phyloP scores from a whole-genome alignment of 371 early-diverging fungal genomes.

The Coemansia sp. region DNA sequence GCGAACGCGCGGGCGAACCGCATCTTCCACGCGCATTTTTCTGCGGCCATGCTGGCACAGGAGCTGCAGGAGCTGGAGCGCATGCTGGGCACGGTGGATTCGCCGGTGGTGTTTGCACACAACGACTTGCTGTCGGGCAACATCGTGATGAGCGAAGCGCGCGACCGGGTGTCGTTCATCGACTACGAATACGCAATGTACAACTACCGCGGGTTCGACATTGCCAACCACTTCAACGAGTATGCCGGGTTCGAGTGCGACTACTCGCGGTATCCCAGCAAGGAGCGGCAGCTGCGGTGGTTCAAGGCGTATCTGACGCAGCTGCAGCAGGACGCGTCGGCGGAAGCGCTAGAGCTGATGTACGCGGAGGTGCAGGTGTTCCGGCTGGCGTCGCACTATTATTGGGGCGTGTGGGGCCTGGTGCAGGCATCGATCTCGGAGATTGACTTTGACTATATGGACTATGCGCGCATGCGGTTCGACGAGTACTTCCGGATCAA shows the following conservation, averaged over 20 bases:
- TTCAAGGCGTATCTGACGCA: conserved; percentile 59
- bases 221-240: conserved; percentile 95
- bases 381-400: conserved; percentile 85
- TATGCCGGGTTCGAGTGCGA: conserved; percentile 94
- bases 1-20: conserved; percentile 58
- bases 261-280: conserved; percentile 76
- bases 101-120: conserved; percentile 89
- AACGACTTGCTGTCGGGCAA: conserved; percentile 90
- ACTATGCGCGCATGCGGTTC: conserved; percentile 82
- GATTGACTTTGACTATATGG: conserved; percentile 91
- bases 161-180: conserved; percentile 70
- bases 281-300: conserved; percentile 72
- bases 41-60: conserved; percentile 53
- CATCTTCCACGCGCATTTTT: conserved; percentile 63
- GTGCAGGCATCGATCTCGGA: conserved; percentile 87
- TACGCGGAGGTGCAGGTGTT: conserved; percentile 78
- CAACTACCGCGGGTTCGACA: conserved; percentile 86
- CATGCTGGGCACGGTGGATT: conserved; percentile 59
- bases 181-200: conserved; percentile 94
- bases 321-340: conserved; percentile 25
- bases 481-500: conserved; percentile 61
- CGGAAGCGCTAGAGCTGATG: conserved; percentile 60
- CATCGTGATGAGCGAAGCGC: conserved; percentile 71
- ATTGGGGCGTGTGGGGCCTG: conserved; percentile 92
- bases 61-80: conserved; percentile 62